Base-by-base conservation (phyloP, 805 yeast species). In the Suhomyces xylopsoci region DNA sequence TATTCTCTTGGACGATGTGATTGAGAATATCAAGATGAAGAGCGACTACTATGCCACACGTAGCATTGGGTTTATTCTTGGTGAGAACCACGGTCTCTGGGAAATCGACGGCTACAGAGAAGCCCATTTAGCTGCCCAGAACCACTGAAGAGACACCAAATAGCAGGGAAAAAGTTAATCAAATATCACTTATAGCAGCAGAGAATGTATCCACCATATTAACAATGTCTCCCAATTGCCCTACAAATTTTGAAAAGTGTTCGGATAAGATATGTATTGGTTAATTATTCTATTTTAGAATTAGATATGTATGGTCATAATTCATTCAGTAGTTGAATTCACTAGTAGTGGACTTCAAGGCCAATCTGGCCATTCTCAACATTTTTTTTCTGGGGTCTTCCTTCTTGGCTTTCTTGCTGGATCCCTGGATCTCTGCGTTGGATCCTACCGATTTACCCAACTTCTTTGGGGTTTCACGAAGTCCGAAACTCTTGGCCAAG, bases 391-490 rank as follows among this genome's bases (percentile, higher is more conserved):
- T 83, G 1, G 88, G 83, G 66, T 85, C 87, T 63, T 85, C 88
- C 62, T 83, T 84, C 63, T 74, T 76, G 52, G 74, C 69, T 58
- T 76, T 77, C 48, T 62, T 62, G 45, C 62, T 36, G 22, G 62
- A 67, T n/a, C 63, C 69, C 28, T 58, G 60, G 10, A 64, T 64
- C n/a, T 68, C 64, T 20, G 72, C 67, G 41, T 69, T 69, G 15
- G 68, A 65, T 22, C 62, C 69, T 32, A 54, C 61, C 40, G 71
- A 61, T 34, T 71, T 68, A 30, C 92, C 90, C 64, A 88, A 76
- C 60, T 81, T 82, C 74, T 88, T 90, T 26, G 99, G 99, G 7
- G 96, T 87, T 62, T 94, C 99, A 70, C 99, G 83, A 50, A 94
- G 75, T 2, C 93, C 99, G 69, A 96, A 96, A 57, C 94, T 81